Evolutionary conservation across 2,329 filamentous ascomycete genomes (phyloP).

Genomic region (Microdochium nivale): DNA sequence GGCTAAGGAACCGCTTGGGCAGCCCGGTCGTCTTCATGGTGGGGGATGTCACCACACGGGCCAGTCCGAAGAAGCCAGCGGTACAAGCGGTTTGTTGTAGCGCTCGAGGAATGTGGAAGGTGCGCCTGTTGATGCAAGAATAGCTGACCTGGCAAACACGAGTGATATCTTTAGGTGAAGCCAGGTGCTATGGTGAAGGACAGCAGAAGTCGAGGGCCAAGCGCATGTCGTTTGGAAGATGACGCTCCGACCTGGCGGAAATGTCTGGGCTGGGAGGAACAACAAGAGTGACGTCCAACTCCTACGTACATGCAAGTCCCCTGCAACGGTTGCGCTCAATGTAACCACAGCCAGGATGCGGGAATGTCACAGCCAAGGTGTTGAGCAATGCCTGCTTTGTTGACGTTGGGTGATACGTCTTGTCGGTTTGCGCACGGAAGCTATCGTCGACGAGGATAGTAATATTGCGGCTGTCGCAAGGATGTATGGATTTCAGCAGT

Average conservation of each 20-base stretch:
- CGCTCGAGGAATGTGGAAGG: neutral
- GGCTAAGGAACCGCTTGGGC: conserved; percentile 59
- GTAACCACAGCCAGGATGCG: neutral
- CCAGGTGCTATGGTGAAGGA: neutral
- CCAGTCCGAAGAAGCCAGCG: conserved; percentile 3
- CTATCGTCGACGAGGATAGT: too few relatives aligned
- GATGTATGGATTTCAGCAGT: neutral
- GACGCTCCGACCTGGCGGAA: neutral
- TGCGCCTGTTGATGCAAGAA: neutral
- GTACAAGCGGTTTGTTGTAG: neutral
- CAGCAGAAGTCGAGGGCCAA: neutral
- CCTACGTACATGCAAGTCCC: neutral
- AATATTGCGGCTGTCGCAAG: neutral
- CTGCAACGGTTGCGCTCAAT: neutral
- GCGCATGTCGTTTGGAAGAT: neutral
- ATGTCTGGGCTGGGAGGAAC: neutral
- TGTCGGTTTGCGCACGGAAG: too few relatives aligned
- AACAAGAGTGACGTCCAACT: neutral
- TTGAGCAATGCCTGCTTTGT: neutral
- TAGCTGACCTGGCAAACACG: neutral
- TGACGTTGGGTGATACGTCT: too few relatives aligned
- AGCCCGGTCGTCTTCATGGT: conserved; percentile 41
- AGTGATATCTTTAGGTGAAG: neutral
- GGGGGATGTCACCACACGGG: conserved; percentile 5
- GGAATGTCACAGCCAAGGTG: neutral